Evolutionary conservation across 2,329 filamentous ascomycete genomes (phyloP), one percentile per base, ranked within the genome.

Genomic region (Dichotomopilus funicola): DNA sequence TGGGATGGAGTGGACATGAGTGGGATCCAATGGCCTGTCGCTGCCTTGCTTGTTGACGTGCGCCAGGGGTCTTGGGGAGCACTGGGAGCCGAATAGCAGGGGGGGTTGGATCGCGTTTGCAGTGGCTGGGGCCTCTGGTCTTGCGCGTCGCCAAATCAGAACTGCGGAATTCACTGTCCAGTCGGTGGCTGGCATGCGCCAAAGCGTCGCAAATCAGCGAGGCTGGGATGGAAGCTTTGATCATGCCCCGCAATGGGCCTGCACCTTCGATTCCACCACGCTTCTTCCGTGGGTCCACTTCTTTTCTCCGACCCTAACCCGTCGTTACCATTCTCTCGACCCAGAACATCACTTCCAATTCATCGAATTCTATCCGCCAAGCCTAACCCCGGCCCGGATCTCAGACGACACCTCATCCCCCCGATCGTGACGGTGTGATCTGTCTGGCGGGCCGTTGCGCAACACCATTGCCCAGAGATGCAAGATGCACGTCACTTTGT

Each of bases 101-200:
- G 19, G 19, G 47, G 52, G 37, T 44, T 45, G 19, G 48, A 19
- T 60, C 58, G 58, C 56, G 48, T 58, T 52, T 42, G 12, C 51
- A 58, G 59, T 60, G 59, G 59, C 55, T 59, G 59, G 59, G 59
- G 54, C 40, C 43, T 27, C 13, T 45, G 13, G 34, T 12, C 38
- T 52, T 56, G 58, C 51, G 58, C 50, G 55, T 57, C 51, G 50
- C 57, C 19, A 49, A 42, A 35, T 54, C 43, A 40, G 51, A 13
- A 27, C 31, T 2, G 27, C 48, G 38, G 43, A 37, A 46, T 40
- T 33, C 19, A 27, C 19, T 27, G 19, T 27, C 19, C 19, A 27
- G 19, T 27, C 19, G 58, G 58, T 60, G 58, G 58, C 54, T 60
- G 59, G 59, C 44, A 40, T 19, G 36, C 19, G 27, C 27, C n/a